Conservation (phyloP, 345 rosid species). For the Heritiera fomes region DNA sequence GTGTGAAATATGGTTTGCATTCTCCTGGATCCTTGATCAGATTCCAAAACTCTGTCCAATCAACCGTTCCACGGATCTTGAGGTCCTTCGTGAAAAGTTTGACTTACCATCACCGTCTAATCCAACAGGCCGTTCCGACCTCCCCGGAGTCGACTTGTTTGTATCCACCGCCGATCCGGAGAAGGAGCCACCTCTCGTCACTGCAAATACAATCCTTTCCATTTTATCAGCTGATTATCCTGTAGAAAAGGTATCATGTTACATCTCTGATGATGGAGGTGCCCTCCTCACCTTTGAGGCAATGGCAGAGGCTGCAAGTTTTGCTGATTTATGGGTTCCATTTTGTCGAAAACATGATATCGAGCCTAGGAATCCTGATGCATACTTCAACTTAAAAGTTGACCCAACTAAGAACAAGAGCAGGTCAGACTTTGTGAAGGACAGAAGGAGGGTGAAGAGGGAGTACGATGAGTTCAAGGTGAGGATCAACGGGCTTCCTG, state of each 20-base stretch:
- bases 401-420: slow-evolving; percentile 94
- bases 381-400: slow-evolving; percentile 72
- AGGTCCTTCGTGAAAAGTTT: slow-evolving; percentile 79
- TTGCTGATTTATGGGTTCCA: slow-evolving; percentile 94
- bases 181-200: slow-evolving; percentile 87
- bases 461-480: slow-evolving; percentile 97
- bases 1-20: slow-evolving; percentile 91
- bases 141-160: slow-evolving; percentile 82
- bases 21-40: slow-evolving; percentile 95
- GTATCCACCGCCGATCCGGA: slow-evolving; percentile 98
- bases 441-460: slow-evolving; percentile 75
- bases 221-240: slow-evolving; percentile 88
- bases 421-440: slow-evolving; percentile 82
- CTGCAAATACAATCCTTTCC: slow-evolving; percentile 91
- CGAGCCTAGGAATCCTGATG: slow-evolving; percentile 88
- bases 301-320: slow-evolving; percentile 97
- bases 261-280: slow-evolving; percentile 90
- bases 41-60: slow-evolving; percentile 80
- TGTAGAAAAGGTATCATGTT: slow-evolving; percentile 80
- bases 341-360: slow-evolving; percentile 87
- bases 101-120: slow-evolving; percentile 88
- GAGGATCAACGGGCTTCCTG: slow-evolving; percentile 85
- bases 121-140: slow-evolving; percentile 90
- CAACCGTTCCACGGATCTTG: slow-evolving; percentile 83
- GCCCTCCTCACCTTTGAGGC: slow-evolving; percentile 96